Evolutionary conservation across 2,329 filamentous ascomycete genomes (phyloP), one percentile per base, ranked within the genome.

Genomic region (Tolypocladium tundrense): DNA sequence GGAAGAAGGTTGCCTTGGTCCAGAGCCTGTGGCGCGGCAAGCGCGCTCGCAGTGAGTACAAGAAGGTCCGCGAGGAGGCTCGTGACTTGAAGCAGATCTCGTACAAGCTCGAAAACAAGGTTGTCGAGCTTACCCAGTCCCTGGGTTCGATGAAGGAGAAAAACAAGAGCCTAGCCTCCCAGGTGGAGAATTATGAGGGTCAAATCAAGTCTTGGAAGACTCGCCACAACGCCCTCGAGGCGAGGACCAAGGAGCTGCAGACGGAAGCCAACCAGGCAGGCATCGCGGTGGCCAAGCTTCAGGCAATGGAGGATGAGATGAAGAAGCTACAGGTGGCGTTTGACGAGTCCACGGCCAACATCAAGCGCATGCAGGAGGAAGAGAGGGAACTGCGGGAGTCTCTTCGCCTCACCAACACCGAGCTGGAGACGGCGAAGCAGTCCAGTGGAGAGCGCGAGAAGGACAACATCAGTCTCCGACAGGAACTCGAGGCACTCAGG

Each of bases 71-170:
- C 65, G 92, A 97, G 74, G 94, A 99, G 75, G 94, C 94, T 63
- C 89, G 94, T 69, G 95, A 99, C 78, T 84, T 99, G 72, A 97
- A 97, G 81, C 93, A 97, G 75, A 99, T 99, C 66, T 97, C 94
- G 2, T 99, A 99, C 81, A 97, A 96, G 79, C 79, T 99, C 67
- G 94, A 99, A 74, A 97, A 99, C 82, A 99, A 99, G 85, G 94
- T 99, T 62, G 91, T 99, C 62, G 94, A 99, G 77, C 83, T 99
- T 68, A 99, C 94, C 1, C 94, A 99, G 73, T 90, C 88, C 54
- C 76, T 99, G 66, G 92, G 94, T 64, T 87, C 91, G 11, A 88
- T 96, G 82, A 96, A 96, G 78, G 84, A 87, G 62, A 90, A 96
- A 76, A 99, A 99, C 83, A 97, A 96, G 79, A 83, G 84, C 59